phyloP scores from a whole-genome alignment of 306 rosid genomes.

The Styphnolobium japonicum region DNA sequence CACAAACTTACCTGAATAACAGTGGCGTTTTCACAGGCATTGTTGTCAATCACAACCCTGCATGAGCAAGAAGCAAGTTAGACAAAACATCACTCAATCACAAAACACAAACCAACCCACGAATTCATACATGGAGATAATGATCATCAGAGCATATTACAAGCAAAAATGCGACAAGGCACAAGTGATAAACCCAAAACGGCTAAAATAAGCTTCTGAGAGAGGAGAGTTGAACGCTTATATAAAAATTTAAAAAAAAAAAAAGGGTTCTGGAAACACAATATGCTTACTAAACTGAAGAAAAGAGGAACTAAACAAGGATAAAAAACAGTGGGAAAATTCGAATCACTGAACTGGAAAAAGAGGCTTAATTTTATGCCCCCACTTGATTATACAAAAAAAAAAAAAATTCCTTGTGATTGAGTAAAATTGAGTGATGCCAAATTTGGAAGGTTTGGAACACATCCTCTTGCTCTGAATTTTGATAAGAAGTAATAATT shows the following conservation, averaged over 20 bases:
- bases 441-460: not conserved
- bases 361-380: not conserved
- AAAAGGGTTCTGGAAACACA: not conserved
- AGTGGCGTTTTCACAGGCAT: constrained; percentile 72
- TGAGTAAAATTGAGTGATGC: not conserved
- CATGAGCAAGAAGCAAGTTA: constrained; percentile 34
- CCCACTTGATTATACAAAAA: not conserved
- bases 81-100: constrained; percentile 4
- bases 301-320: constrained; percentile 12
- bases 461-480: not conserved
- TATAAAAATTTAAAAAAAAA: not conserved
- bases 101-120: not conserved
- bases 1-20: constrained; percentile 62
- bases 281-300: not conserved
- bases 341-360: not conserved
- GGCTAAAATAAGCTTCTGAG: not conserved
- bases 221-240: not conserved
- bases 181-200: not conserved
- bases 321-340: not conserved
- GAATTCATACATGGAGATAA: constrained; percentile 18
- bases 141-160: not conserved
- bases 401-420: not conserved
- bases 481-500: too few relatives aligned
- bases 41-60: constrained; percentile 93
- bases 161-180: not conserved